Conservation (phyloP, 176 grass and related monocot species). For the Zizania latifolia region DNA sequence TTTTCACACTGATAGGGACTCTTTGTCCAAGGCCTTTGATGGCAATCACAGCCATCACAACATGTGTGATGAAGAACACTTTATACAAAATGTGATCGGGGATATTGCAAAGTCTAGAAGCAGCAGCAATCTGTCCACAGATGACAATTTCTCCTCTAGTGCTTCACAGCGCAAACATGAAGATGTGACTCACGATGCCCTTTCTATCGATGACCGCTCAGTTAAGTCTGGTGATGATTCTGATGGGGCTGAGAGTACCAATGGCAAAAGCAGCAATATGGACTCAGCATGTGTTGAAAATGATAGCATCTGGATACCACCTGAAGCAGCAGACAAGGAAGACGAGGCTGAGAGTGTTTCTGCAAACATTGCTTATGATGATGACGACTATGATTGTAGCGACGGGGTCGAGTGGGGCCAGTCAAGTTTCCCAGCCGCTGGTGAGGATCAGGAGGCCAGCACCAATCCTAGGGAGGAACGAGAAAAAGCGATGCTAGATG, state of each 20-base stretch:
- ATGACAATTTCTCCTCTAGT: conserved; percentile 24
- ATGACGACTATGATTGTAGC: conserved; percentile 41
- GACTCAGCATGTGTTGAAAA: conserved; percentile 18
- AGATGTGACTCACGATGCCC: not conserved
- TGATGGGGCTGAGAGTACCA: conserved; percentile 39
- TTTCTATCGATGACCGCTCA: conserved; percentile 33
- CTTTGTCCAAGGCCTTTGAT: conserved; percentile 5
- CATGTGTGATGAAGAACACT: not conserved
- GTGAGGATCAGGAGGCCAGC: conserved; percentile 32
- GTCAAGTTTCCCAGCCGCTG: conserved; percentile 48
- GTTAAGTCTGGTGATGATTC: conserved; percentile 40
- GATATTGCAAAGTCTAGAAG: conserved; percentile 8
- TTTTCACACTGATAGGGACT: conserved; percentile 26
- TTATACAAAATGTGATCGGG: not conserved
- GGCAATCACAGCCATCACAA: not conserved
- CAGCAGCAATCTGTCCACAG: not conserved
- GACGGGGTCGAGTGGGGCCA: conserved; percentile 64
- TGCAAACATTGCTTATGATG: conserved; percentile 37
- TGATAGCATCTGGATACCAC: conserved; percentile 59
- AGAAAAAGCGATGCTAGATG: conserved; percentile 79
- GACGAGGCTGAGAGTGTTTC: conserved; percentile 40
- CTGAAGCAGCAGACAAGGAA: conserved; percentile 66
- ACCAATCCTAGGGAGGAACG: conserved; percentile 48
- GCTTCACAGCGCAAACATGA: conserved; percentile 10
- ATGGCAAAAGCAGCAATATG: conserved; percentile 18